A percentile compares a stretch with the other conserved stretches of the same genome.
These are phyloP conservation scores for Alternaria consortialis DNA, from an alignment of 2,329 filamentous ascomycete genomes.

Conservation along the genomic window DNA sequence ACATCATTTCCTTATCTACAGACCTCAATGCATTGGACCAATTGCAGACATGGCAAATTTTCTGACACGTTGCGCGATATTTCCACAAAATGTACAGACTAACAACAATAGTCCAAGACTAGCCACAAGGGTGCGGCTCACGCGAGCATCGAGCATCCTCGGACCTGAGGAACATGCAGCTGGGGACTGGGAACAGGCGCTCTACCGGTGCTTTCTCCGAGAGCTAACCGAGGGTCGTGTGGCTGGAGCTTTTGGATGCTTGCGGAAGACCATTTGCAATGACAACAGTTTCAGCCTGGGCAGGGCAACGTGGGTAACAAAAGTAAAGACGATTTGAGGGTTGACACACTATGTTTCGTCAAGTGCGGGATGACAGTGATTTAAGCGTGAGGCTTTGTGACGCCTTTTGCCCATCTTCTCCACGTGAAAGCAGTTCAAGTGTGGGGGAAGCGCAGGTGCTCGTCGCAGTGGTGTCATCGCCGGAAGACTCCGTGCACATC, in stretches of 20 bases:
- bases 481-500: conserved; percentile 19
- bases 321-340: conserved; percentile 3
- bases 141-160: conserved; percentile 31
- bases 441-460: conserved; percentile 36
- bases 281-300: neutral
- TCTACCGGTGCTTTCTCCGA: conserved; percentile 20
- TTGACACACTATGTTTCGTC: conserved; percentile 30
- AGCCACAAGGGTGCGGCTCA: conserved; percentile 23
- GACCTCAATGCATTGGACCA: conserved; percentile 6
- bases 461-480: conserved; percentile 29
- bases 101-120: conserved; percentile 15
- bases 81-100: conserved; percentile 13
- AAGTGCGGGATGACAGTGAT: conserved; percentile 19
- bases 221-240: conserved; percentile 31
- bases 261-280: conserved; percentile 18
- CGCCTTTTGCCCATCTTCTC: conserved; percentile 29
- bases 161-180: conserved; percentile 32
- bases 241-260: conserved; percentile 29
- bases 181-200: conserved; percentile 22
- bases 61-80: conserved; percentile 30
- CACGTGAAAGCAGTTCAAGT: conserved; percentile 45
- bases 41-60: conserved; percentile 29
- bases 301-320: conserved; percentile 3
- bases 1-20: neutral
- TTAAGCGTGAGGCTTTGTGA: conserved; percentile 7